These are phyloP conservation scores for Suhomyces bokatorum DNA, from an alignment of 1,139 yeast species.

Conservation along the genomic window DNA sequence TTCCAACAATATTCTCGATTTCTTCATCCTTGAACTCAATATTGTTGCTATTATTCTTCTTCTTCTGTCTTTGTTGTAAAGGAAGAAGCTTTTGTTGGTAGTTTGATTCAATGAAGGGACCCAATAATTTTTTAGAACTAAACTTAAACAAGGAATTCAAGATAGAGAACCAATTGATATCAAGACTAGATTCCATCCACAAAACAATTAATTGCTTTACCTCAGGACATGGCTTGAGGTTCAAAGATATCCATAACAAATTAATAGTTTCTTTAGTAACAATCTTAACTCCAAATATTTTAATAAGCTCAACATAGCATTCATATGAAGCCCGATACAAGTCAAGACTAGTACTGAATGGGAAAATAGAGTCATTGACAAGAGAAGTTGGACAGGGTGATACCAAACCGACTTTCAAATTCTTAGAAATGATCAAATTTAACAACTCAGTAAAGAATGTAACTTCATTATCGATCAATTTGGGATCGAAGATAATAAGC, in stretches of 20 bases:
- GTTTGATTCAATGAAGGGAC: slow-evolving; percentile 40
- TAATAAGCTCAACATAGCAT: slow-evolving; percentile 43
- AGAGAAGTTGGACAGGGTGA: slow-evolving; percentile 38
- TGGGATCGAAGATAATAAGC: slow-evolving; percentile 42
- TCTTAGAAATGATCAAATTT: slow-evolving; percentile 35
- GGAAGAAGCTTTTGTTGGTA: slow-evolving; percentile 47
- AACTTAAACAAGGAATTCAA: slow-evolving; percentile 40
- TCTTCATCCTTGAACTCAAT: slow-evolving; percentile 49
- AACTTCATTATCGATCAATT: slow-evolving; percentile 35
- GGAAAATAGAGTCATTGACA: slow-evolving; percentile 38
- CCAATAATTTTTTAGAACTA: slow-evolving; percentile 40
- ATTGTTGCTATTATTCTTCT: slow-evolving; percentile 31
- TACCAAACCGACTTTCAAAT: slow-evolving; percentile 40
- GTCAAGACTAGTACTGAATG: slow-evolving; percentile 39
- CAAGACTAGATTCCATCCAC: slow-evolving; percentile 44
- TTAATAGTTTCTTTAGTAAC: slow-evolving; percentile 39
- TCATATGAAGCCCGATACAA: slow-evolving; percentile 40
- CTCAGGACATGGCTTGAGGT: slow-evolving; percentile 40
- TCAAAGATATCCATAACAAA: slow-evolving; percentile 47
- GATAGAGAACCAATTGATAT: slow-evolving; percentile 43
- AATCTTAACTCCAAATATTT: slow-evolving; percentile 36
- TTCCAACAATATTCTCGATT: slow-evolving; percentile 44
- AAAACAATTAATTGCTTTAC: slow-evolving; percentile 35
- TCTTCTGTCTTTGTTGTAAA: slow-evolving; percentile 43
- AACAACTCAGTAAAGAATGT: slow-evolving; percentile 34